phyloP scores from a whole-genome alignment of 805 yeast species.

The Barnettozyma pratensis region DNA sequence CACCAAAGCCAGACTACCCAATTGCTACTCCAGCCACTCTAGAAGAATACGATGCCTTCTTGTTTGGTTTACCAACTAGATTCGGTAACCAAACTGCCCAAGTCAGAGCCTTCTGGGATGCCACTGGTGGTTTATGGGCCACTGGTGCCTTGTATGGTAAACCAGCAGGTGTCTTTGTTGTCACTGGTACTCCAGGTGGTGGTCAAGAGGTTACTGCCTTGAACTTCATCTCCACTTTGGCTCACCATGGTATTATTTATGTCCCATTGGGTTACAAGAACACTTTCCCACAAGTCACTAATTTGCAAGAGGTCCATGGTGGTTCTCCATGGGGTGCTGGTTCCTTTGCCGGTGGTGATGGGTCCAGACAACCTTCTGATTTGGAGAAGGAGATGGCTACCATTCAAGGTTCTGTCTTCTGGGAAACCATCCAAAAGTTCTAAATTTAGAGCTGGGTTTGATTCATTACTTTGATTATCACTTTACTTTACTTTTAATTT shows the following conservation, averaged over 20 bases:
- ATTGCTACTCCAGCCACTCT: conserved; percentile 54
- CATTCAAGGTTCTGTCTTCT: conserved; percentile 65
- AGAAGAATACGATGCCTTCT: conserved; percentile 65
- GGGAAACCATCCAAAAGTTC: conserved; percentile 35
- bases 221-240: conserved; percentile 50
- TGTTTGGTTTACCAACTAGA: conserved; percentile 86
- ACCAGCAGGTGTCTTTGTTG: conserved; percentile 65
- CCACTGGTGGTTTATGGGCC: conserved; percentile 75
- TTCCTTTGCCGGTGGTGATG: conserved; percentile 68
- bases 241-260: conserved; percentile 72
- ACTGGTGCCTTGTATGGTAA: conserved; percentile 63
- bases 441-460: not conserved
- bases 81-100: conserved; percentile 78
- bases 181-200: conserved; percentile 70
- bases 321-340: conserved; percentile 89
- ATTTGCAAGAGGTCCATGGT: conserved; percentile 67
- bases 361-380: conserved; percentile 60
- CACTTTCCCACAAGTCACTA: conserved; percentile 48
- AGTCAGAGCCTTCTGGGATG: conserved; percentile 68
- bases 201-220: conserved; percentile 71
- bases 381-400: conserved; percentile 60
- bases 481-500: no score
- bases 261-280: conserved; percentile 71
- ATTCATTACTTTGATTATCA: no score
- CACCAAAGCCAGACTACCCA: conserved; percentile 50